Conservation (phyloP, 257 asterid genomes). For the Petrea volubilis region DNA sequence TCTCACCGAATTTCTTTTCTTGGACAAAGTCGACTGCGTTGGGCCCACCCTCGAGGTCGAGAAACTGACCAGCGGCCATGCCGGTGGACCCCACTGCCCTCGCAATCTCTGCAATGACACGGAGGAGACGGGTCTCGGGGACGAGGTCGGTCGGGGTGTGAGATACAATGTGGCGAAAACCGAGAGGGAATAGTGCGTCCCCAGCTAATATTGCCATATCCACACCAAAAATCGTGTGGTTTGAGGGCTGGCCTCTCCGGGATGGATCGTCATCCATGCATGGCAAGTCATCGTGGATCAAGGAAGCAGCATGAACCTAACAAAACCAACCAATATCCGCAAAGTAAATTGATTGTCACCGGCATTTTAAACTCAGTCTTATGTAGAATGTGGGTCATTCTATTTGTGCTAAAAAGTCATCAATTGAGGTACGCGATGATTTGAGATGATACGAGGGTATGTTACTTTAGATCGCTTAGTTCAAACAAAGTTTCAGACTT, state of each 20-base stretch:
- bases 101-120: conserved; percentile 85
- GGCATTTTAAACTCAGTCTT: background rate
- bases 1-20: conserved; percentile 90
- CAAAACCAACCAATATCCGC: background rate
- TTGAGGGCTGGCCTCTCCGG: conserved; percentile 85
- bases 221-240: conserved; percentile 82
- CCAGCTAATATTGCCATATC: conserved; percentile 98
- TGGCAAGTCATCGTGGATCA: conserved; percentile 92
- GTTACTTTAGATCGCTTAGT: background rate
- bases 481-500: background rate
- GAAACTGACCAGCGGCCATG: conserved; percentile 93
- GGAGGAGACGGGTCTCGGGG: conserved; percentile 65
- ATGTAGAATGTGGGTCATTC: background rate
- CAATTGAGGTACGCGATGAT: background rate
- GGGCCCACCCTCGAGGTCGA: conserved; percentile 85
- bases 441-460: background rate
- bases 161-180: conserved; percentile 87
- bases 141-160: conserved; percentile 81
- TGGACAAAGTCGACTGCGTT: conserved; percentile 71
- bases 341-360: background rate
- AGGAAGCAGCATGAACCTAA: conserved; percentile 94
- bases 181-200: conserved; percentile 93
- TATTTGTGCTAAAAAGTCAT: background rate
- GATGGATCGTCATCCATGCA: conserved; percentile 98
- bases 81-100: conserved; percentile 98